phyloP scores from a whole-genome alignment of 306 rosid species.

The Citrullus mucosospermus region DNA sequence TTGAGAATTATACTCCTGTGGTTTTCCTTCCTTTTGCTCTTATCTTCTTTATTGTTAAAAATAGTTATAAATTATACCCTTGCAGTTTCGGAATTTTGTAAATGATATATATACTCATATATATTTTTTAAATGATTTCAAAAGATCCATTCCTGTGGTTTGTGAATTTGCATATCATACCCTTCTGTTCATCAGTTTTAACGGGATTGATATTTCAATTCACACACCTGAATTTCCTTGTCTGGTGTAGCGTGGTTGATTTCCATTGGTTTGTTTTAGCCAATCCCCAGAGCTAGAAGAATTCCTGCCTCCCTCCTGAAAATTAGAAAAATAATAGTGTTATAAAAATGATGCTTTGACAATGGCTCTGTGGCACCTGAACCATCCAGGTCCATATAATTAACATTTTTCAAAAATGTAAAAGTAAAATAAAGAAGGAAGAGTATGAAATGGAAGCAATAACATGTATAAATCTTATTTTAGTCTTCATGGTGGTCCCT shows the following conservation, averaged over 20 bases:
- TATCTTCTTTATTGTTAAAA: background rate
- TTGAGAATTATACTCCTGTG: background rate
- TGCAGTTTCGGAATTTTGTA: background rate
- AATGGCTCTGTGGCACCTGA: background rate
- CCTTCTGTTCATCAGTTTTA: background rate
- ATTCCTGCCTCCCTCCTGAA: conserved; percentile 25
- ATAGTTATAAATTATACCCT: background rate
- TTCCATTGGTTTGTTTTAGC: conserved; percentile 21
- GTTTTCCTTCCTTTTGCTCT: background rate
- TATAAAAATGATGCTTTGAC: background rate
- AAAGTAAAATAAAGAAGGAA: no score
- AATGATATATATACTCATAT: background rate
- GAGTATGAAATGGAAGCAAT: background rate
- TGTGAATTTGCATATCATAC: background rate
- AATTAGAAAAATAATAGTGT: background rate
- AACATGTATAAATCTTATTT: background rate
- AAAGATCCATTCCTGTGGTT: background rate
- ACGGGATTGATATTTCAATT: background rate
- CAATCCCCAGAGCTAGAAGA: conserved; percentile 23
- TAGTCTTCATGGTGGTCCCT: background rate
- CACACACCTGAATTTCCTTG: conserved; percentile 25
- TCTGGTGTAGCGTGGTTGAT: conserved; percentile 22
- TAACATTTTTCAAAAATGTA: no score
- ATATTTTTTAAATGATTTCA: background rate
- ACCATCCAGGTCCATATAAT: background rate